Evolutionary conservation across 352 stramenopile genomes (phyloP).

Genomic region (Phytopythium montanum): DNA sequence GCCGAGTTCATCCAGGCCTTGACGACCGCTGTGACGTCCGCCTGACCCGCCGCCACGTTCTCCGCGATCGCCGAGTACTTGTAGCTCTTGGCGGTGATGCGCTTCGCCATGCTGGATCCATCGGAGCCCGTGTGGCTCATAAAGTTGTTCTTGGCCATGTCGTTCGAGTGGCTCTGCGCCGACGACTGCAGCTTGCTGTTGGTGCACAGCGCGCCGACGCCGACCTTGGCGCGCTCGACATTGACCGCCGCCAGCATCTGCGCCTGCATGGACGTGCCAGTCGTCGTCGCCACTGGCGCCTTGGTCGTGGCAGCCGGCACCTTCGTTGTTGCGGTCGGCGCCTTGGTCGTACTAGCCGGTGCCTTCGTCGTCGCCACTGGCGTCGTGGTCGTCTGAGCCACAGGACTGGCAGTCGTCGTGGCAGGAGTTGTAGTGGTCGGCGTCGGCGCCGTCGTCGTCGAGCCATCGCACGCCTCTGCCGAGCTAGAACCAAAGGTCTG

Average conservation of each 20-base stretch:
- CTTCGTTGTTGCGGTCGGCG: background rate
- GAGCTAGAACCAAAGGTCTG: slow-evolving; percentile 43
- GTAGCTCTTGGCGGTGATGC: slow-evolving; percentile 33
- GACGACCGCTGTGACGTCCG: slow-evolving; percentile 32
- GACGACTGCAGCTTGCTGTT: slow-evolving; percentile 33
- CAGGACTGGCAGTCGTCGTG: background rate
- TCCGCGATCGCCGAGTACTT: slow-evolving; percentile 33
- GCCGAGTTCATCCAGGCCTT: slow-evolving; percentile 51
- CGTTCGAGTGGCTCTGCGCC: slow-evolving; percentile 24
- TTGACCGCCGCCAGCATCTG: slow-evolving; percentile 48
- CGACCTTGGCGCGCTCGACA: slow-evolving; percentile 28
- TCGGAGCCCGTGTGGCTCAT: slow-evolving; percentile 41
- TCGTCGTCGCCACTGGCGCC: background rate
- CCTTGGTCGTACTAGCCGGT: background rate
- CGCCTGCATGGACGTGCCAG: background rate
- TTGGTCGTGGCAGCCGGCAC: background rate
- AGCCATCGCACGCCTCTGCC: slow-evolving; percentile 15
- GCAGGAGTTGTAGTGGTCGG: background rate
- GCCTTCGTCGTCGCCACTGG: background rate
- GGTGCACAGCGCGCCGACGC: slow-evolving; percentile 31
- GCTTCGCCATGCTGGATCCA: slow-evolving; percentile 34
- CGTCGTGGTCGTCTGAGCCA: background rate
- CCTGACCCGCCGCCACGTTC: slow-evolving; percentile 52
- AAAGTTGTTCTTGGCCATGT: slow-evolving; percentile 43
- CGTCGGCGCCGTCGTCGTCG: background rate